Percentiles rank a stretch among this genome's conserved stretches.
These are phyloP conservation scores for Gyromitra esculenta DNA, from an alignment of 2,329 filamentous ascomycete species.

Conservation along the genomic window DNA sequence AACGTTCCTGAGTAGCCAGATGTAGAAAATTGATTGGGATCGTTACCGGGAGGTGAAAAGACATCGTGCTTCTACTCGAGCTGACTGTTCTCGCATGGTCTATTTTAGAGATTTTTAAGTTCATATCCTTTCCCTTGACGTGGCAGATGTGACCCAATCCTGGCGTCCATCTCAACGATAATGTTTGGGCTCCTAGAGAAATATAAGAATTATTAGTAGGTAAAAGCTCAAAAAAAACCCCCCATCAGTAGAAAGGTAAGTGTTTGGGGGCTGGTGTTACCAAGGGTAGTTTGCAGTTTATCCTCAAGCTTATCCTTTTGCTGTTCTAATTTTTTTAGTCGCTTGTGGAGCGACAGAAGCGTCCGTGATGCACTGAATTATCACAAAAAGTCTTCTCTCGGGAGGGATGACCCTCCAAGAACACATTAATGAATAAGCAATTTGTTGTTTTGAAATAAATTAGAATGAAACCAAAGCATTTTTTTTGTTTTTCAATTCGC, in stretches of 20 bases:
- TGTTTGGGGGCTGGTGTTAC: constrained; percentile 53
- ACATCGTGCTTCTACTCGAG: constrained; percentile 82
- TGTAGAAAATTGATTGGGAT: not conserved
- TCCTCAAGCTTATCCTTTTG: constrained; percentile 71
- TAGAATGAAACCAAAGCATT: not conserved
- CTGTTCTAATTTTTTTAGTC: constrained; percentile 69
- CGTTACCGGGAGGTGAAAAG: constrained; percentile 74
- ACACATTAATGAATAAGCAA: constrained; percentile 45
- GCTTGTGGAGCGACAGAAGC: constrained; percentile 73
- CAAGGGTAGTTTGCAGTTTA: constrained; percentile 71
- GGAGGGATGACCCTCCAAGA: constrained; percentile 12
- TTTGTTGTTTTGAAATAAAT: constrained; percentile 30
- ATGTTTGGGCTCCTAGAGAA: constrained; percentile 65
- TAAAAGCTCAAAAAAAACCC: not conserved
- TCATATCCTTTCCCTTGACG: constrained; percentile 80
- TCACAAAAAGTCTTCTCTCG: constrained; percentile 3
- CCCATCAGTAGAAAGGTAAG: not conserved
- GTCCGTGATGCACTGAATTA: constrained; percentile 64
- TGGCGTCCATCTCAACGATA: constrained; percentile 86
- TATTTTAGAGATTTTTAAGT: constrained; percentile 61
- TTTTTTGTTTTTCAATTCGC: constrained; percentile 15
- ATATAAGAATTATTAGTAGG: constrained; percentile 2
- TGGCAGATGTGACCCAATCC: constrained; percentile 90
- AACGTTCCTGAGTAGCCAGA: not conserved
- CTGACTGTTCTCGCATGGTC: constrained; percentile 67